A percentile compares a stretch with the other conserved stretches of the same genome.
These are phyloP conservation scores for Aristolochia californica DNA, from an alignment of 164 flowering plant genomes.

Conservation along the genomic window DNA sequence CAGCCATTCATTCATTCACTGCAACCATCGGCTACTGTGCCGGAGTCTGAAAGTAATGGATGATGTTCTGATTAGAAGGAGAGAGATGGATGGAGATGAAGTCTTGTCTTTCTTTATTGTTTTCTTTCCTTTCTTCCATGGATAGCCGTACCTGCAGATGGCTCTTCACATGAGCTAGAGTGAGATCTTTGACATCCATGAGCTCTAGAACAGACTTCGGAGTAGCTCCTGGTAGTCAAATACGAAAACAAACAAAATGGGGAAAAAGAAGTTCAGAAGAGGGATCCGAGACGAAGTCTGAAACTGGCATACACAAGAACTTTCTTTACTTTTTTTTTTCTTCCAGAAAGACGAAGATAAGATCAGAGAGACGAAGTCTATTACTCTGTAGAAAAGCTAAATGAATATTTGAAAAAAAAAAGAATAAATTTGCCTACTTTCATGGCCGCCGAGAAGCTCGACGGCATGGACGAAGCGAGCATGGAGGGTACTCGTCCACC, in stretches of 20 bases:
- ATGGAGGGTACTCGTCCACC: slow-evolving; percentile 67
- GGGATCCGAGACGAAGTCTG: no score
- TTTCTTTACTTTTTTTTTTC: no score
- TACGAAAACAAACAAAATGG: neutral
- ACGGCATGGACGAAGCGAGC: slow-evolving; percentile 68
- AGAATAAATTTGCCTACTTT: slow-evolving; percentile 28
- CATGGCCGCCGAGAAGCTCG: slow-evolving; percentile 75
- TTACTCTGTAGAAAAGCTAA: no score
- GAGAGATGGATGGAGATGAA: slow-evolving; percentile 7
- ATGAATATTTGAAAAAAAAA: no score
- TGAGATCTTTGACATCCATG: slow-evolving; percentile 74
- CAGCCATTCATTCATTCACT: slow-evolving; percentile 18
- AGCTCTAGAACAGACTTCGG: slow-evolving; percentile 80
- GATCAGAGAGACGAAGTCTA: no score
- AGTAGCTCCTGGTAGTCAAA: slow-evolving; percentile 45
- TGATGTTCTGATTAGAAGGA: slow-evolving; percentile 3
- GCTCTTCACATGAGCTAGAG: slow-evolving; percentile 72
- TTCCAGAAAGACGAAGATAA: no score
- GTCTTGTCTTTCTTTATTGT: neutral
- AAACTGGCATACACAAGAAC: no score
- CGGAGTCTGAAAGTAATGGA: slow-evolving; percentile 14
- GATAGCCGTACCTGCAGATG: slow-evolving; percentile 50
- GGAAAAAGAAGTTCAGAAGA: no score
- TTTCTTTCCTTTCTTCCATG: neutral
- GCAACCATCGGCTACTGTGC: slow-evolving; percentile 34